Evolutionary conservation across 352 stramenopile species (phyloP).

Genomic region (Plasmopara viticola): DNA sequence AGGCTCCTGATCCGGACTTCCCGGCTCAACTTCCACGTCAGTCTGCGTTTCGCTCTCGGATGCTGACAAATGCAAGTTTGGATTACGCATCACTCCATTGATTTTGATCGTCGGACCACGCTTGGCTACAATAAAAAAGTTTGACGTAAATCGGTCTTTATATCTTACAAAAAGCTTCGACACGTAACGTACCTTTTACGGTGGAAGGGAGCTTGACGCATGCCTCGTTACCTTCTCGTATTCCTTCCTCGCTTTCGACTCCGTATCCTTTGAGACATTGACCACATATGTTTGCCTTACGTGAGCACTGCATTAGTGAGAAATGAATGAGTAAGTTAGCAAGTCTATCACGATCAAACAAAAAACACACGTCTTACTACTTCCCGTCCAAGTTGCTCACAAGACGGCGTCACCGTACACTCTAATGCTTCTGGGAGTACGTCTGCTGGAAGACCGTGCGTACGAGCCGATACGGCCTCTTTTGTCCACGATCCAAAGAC

Average conservation of each 20-base stretch:
- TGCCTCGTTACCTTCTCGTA: conserved; percentile 24
- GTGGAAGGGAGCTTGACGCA: conserved; percentile 21
- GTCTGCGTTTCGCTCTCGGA: conserved; percentile 6
- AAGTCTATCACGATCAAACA: not conserved
- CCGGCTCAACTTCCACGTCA: conserved; percentile 3
- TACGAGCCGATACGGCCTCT: conserved; percentile 40
- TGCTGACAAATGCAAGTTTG: conserved; percentile 20
- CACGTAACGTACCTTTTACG: conserved; percentile 11
- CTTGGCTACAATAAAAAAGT: conserved; percentile 2
- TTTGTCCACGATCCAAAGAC: conserved; percentile 57
- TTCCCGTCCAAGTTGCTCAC: conserved; percentile 44
- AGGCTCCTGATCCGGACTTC: not conserved
- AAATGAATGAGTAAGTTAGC: not conserved
- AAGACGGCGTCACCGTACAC: conserved; percentile 40
- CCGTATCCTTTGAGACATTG: conserved; percentile 59
- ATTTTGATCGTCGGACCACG: conserved; percentile 48
- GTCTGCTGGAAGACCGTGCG: conserved; percentile 56
- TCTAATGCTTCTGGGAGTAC: conserved; percentile 52
- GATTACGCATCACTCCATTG: conserved; percentile 59
- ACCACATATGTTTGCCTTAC: conserved; percentile 49
- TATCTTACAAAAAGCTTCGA: not conserved
- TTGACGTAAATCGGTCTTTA: not conserved
- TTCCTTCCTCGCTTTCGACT: conserved; percentile 4
- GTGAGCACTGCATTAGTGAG: conserved; percentile 29
- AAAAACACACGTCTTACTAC: conserved; percentile 20